These are phyloP conservation scores for Fragilaria radians DNA, from an alignment of 108 stramenopile genomes.

Conservation along the genomic window DNA sequence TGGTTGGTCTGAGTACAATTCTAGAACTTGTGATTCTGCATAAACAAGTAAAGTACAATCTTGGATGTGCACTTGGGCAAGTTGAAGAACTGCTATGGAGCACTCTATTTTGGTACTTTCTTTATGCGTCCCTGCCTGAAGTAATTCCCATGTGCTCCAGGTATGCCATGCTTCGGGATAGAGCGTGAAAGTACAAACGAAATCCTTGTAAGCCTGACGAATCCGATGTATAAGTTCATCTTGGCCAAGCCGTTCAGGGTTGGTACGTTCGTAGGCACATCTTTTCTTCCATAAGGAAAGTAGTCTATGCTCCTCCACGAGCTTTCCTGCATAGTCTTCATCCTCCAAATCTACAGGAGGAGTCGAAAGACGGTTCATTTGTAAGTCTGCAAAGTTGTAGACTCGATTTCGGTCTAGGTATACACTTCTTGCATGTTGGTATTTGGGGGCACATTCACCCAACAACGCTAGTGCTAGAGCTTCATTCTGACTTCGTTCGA, in stretches of 20 bases:
- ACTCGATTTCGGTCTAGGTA: constrained; percentile 77
- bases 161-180: constrained; percentile 81
- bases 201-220: constrained; percentile 65
- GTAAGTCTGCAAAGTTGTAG: constrained; percentile 40
- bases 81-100: constrained; percentile 52
- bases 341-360: constrained; percentile 46
- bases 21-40: constrained; percentile 52
- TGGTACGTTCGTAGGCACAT: constrained; percentile 77
- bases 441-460: constrained; percentile 66
- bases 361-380: constrained; percentile 49
- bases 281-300: constrained; percentile 69
- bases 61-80: constrained; percentile 61
- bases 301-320: constrained; percentile 54
- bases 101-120: constrained; percentile 27
- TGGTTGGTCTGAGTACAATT: constrained; percentile 14
- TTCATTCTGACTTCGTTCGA: constrained; percentile 73
- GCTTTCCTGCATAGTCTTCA: constrained; percentile 40
- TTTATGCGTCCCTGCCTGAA: constrained; percentile 25
- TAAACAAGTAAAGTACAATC: constrained; percentile 65
- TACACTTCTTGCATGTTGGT: constrained; percentile 80
- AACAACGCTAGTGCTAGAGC: constrained; percentile 63
- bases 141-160: constrained; percentile 83
- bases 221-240: constrained; percentile 50
- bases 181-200: constrained; percentile 62
- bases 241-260: constrained; percentile 68